Evolutionary conservation across 2,329 filamentous ascomycete genomes (phyloP).

Genomic region (Colletotrichum tofieldiae): DNA sequence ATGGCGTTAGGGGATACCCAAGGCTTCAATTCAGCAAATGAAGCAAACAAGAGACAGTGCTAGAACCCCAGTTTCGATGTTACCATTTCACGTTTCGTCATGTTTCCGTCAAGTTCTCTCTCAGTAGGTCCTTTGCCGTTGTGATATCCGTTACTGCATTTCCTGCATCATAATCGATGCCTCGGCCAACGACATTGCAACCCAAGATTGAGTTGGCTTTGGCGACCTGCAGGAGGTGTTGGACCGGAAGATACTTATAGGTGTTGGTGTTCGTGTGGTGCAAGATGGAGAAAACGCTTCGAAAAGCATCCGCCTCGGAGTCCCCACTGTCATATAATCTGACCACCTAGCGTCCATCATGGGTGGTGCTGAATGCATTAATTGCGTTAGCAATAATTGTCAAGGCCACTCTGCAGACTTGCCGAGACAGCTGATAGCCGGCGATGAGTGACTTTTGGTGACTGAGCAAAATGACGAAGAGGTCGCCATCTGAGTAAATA

Average conservation of each 20-base stretch:
- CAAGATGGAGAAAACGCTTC: conserved; percentile 25
- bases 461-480: conserved; percentile 2
- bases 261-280: conserved; percentile 17
- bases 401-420: neutral
- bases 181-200: neutral
- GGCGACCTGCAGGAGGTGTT: neutral
- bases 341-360: conserved; percentile 2
- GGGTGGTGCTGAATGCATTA: neutral
- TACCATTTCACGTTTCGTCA: neutral
- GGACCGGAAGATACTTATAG: neutral
- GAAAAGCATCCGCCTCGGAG: neutral
- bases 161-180: neutral
- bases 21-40: conserved; percentile 15
- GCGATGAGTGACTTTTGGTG: neutral
- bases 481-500: conserved; percentile 8
- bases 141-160: neutral
- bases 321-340: neutral
- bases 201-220: neutral
- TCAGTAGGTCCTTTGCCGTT: neutral
- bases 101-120: neutral
- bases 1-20: conserved; percentile 41
- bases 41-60: neutral
- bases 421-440: conserved; percentile 5
- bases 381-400: neutral
- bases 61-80: neutral